A percentile compares a stretch with the other conserved stretches of the same genome.
Conservation (phyloP, 2,329 filamentous ascomycete genomes). For the Ceratocystiopsis brevicomis region DNA sequence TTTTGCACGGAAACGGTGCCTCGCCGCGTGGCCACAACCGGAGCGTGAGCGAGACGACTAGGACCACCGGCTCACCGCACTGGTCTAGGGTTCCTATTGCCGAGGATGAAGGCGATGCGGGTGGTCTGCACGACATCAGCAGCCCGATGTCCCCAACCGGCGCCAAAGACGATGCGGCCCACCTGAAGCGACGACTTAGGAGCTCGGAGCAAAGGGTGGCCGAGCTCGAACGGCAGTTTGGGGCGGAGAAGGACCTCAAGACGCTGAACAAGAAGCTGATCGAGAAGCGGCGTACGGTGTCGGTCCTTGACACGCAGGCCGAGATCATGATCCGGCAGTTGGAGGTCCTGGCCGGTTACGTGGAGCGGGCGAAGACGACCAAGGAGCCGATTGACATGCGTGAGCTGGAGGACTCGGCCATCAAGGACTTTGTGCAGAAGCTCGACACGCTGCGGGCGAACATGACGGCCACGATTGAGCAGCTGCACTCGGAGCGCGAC, state of each 20-base stretch:
- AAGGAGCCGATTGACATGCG: slow-evolving; percentile 63
- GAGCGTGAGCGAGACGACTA: slow-evolving; percentile 49
- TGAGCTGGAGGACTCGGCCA: slow-evolving; percentile 71
- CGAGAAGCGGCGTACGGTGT: slow-evolving; percentile 91
- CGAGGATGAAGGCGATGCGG: slow-evolving; percentile 30
- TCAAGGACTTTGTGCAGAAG: slow-evolving; percentile 76
- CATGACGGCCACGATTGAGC: slow-evolving; percentile 39
- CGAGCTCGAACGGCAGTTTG: slow-evolving; percentile 68
- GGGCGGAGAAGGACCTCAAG: slow-evolving; percentile 44
- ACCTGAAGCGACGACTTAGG: slow-evolving; percentile 57
- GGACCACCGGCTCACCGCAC: slow-evolving; percentile 42
- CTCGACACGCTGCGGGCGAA: slow-evolving; percentile 40
- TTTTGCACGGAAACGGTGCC: slow-evolving; percentile 13
- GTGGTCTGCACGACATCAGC: slow-evolving; percentile 37
- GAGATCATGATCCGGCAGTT: slow-evolving; percentile 90
- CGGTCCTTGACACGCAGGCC: slow-evolving; percentile 79
- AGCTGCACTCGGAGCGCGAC: slow-evolving; percentile 53
- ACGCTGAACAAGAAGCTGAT: slow-evolving; percentile 71
- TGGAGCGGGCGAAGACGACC: slow-evolving; percentile 69
- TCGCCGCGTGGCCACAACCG: slow-evolving; percentile 28
- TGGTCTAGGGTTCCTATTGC: slow-evolving; percentile 49
- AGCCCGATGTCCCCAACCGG: slow-evolving; percentile 49
- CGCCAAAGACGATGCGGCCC: slow-evolving; percentile 38
- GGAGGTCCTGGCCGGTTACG: slow-evolving; percentile 72
- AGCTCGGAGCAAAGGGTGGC: slow-evolving; percentile 69